Evolutionary conservation across 139 green algal genomes (phyloP).

Genomic region (Chlamydomonas schloesseri): DNA sequence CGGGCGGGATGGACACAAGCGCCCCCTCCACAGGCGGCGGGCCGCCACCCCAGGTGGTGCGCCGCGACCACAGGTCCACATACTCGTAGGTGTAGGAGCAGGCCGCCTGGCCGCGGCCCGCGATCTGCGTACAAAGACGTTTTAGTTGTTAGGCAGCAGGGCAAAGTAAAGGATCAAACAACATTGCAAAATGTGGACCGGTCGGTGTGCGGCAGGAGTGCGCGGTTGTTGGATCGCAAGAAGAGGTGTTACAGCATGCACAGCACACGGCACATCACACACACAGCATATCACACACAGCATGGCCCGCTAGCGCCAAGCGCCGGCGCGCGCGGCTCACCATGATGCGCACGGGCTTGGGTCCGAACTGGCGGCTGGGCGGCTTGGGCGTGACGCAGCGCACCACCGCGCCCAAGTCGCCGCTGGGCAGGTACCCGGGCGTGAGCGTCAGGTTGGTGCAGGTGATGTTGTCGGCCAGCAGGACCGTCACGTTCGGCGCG

Average conservation of each 20-base stretch:
- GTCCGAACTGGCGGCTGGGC: no score
- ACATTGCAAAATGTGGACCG: background rate
- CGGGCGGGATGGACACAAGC: conserved; percentile 56
- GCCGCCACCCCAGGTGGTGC: conserved; percentile 71
- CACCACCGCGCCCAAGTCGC: background rate
- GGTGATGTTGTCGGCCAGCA: background rate
- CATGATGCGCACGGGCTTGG: background rate
- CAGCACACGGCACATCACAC: no score
- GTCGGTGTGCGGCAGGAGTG: no score
- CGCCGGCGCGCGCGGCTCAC: no score
- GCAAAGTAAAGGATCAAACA: background rate
- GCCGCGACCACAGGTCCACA: conserved; percentile 71
- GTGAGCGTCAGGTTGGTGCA: background rate
- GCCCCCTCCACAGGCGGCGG: conserved; percentile 61
- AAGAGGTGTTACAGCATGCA: no score
- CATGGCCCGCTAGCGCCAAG: no score
- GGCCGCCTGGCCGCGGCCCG: background rate
- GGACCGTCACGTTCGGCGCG: background rate
- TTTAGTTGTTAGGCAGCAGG: conserved; percentile 1
- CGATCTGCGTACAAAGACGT: background rate
- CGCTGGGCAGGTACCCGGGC: no score
- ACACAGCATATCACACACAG: no score
- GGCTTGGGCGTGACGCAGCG: no score
- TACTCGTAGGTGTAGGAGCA: conserved; percentile 51
- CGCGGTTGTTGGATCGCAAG: no score